These are phyloP conservation scores for Lachnellula hyalina DNA, from an alignment of 2,329 filamentous ascomycete species.

Conservation along the genomic window DNA sequence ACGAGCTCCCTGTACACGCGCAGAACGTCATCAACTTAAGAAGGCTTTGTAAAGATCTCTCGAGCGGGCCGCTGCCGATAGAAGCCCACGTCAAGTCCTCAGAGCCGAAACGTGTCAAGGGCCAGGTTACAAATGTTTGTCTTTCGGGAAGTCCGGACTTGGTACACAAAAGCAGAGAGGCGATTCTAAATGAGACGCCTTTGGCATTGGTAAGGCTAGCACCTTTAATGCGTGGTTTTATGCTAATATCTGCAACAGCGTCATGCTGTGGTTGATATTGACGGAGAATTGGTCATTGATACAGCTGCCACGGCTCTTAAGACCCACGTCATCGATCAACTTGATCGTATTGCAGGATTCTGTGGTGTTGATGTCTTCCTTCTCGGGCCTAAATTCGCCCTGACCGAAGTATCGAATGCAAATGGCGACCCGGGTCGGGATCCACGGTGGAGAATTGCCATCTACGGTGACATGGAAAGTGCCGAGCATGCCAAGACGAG, in stretches of 20 bases:
- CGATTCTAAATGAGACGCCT: slow-evolving; percentile 85
- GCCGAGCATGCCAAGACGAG: slow-evolving; percentile 96
- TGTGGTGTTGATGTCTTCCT: slow-evolving; percentile 97
- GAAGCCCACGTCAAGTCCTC: slow-evolving; percentile 81
- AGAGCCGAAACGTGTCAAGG: slow-evolving; percentile 66
- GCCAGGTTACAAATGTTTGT: slow-evolving; percentile 78
- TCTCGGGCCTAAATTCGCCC: slow-evolving; percentile 80
- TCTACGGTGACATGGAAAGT: slow-evolving; percentile 93
- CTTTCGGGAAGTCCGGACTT: slow-evolving; percentile 82
- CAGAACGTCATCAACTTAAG: slow-evolving; percentile 78
- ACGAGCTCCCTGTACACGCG: slow-evolving; percentile 87
- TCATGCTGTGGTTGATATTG: slow-evolving; percentile 89
- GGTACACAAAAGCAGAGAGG: slow-evolving; percentile 84
- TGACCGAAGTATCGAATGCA: slow-evolving; percentile 69
- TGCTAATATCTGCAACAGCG: slow-evolving; percentile 52
- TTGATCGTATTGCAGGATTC: slow-evolving; percentile 80
- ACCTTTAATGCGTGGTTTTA: background rate
- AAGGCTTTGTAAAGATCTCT: slow-evolving; percentile 76
- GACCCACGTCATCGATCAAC: slow-evolving; percentile 70
- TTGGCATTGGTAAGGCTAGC: slow-evolving; percentile 72
- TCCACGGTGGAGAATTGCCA: slow-evolving; percentile 84
- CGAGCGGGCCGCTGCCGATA: slow-evolving; percentile 62
- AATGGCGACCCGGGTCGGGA: slow-evolving; percentile 74
- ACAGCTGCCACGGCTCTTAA: slow-evolving; percentile 60
- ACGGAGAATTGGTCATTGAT: slow-evolving; percentile 84